phyloP scores from a whole-genome alignment of 805 yeast species.

The Kregervanrija fluxuum region DNA sequence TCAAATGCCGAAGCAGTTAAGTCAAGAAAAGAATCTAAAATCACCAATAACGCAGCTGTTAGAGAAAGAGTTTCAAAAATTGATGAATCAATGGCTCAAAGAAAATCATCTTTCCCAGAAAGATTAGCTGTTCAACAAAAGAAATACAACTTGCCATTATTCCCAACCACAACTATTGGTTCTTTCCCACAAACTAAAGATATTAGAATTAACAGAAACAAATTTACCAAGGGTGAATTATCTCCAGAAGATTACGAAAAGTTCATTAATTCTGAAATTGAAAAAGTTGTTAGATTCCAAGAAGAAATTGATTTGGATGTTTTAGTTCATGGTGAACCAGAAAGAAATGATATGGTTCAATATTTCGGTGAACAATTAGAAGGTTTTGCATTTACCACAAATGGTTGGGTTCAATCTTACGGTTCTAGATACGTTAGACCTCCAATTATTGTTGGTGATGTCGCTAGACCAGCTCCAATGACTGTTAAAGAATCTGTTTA shows the following conservation, averaged over 20 bases:
- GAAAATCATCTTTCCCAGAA: conserved; percentile 78
- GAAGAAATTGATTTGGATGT: conserved; percentile 98
- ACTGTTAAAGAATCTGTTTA: conserved; percentile 98
- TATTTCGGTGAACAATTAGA: conserved; percentile 98
- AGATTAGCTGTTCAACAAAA: conserved; percentile 85
- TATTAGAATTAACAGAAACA: conserved; percentile 97
- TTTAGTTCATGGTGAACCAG: conserved; percentile 99
- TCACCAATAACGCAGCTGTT: conserved; percentile 89
- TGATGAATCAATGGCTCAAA: conserved; percentile 69
- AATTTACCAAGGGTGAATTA: conserved; percentile 94
- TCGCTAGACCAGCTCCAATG: conserved; percentile 97
- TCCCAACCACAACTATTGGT: conserved; percentile 99
- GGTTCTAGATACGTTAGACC: conserved; percentile 99
- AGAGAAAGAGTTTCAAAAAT: conserved; percentile 77
- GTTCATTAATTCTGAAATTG: conserved; percentile 95
- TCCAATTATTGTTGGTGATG: conserved; percentile 98
- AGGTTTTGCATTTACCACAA: conserved; percentile 96
- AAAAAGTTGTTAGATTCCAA: conserved; percentile 95
- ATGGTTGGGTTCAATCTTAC: conserved; percentile 99
- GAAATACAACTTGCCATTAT: conserved; percentile 87
- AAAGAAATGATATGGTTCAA: conserved; percentile 99
- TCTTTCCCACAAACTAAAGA: conserved; percentile 99
- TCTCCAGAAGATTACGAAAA: conserved; percentile 91
- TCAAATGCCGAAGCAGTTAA: conserved; percentile 83
- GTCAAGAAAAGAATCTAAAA: conserved; percentile 77